Base-by-base conservation (phyloP, 1,139 yeast genomes). In the Lodderomyces metapsilosis region DNA sequence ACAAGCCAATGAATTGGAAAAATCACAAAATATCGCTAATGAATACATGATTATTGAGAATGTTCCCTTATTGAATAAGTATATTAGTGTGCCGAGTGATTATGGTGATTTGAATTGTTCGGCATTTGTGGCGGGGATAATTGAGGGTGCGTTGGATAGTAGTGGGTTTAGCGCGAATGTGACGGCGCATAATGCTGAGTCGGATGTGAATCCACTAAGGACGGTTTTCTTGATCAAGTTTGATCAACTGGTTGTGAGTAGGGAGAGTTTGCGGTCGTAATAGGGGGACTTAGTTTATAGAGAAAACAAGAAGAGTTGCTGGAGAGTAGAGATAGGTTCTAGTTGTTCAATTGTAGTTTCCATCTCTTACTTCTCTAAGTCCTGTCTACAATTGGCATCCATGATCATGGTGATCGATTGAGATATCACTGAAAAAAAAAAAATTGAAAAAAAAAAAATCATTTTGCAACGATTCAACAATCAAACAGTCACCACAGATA, bases 1-100 rank as follows among this genome's bases (percentile, higher is more conserved):
- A 54, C 70, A 77, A 0, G 96, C 97, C 18, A 92, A 89, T 62
- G 95, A 86, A 44, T 68, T 94, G 44, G 97, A 92, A 52, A 84
- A 84, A 61, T 85, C 95, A 1, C 87, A 88, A 42, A 96, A 91
- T 38, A 75, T 82, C 28, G 76, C 77, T 10, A 83, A 84, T 51
- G 97, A 92, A 61, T 94, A 79, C 56, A 82, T 80, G 88, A 88
- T 94, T 45, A 83, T 84, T 16, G 98, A 92, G 58, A 82, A 86
- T 53, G 64, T 76, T 20, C 98, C 98, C 3, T 55, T 85, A 42
- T 74, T 91, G 39, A 77, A 92, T 9, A 83, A 80, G 52, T 92
- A 78, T 58, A 82, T 92, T 20, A 80, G 86, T 24, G 83, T 86
- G 4, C 96, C 96, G 3, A 80, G 78, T 50, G 95, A 88, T 49